These are phyloP conservation scores for Salicornia ramosissima DNA, from an alignment of 148 eudicot genomes.

Conservation along the genomic window DNA sequence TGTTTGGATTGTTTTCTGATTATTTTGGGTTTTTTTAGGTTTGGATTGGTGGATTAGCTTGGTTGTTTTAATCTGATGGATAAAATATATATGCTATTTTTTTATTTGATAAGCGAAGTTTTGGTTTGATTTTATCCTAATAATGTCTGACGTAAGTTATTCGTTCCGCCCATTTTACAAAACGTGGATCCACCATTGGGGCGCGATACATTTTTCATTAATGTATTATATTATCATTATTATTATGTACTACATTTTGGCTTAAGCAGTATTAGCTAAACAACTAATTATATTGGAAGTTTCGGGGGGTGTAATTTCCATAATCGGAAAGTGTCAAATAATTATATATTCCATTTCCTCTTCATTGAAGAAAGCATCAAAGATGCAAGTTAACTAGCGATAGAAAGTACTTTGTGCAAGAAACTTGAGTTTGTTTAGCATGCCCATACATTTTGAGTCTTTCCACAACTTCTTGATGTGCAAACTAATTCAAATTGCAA, in stretches of 20 bases:
- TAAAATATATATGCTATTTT: too few relatives aligned
- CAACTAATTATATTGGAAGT: not conserved
- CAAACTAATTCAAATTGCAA: not conserved
- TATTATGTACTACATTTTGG: not conserved
- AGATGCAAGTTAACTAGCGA: constrained; percentile 2
- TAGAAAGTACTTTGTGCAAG: not conserved
- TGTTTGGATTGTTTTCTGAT: too few relatives aligned
- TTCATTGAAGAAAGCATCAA: not conserved
- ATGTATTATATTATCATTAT: too few relatives aligned
- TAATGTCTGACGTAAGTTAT: too few relatives aligned
- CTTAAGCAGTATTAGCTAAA: not conserved
- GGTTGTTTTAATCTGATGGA: too few relatives aligned
- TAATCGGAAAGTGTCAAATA: not conserved
- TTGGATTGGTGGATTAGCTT: too few relatives aligned
- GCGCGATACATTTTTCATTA: too few relatives aligned
- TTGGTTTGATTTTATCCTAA: too few relatives aligned
- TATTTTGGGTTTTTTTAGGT: too few relatives aligned
- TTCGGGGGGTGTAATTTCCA: not conserved
- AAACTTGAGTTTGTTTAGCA: not conserved
- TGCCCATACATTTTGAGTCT: constrained; percentile 1
- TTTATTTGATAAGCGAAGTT: too few relatives aligned
- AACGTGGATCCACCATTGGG: too few relatives aligned
- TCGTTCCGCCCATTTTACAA: too few relatives aligned
- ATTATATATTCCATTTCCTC: not conserved
- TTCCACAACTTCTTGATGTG: not conserved